phyloP scores from a whole-genome alignment of 2,329 filamentous ascomycete species.

The Alternaria panax region DNA sequence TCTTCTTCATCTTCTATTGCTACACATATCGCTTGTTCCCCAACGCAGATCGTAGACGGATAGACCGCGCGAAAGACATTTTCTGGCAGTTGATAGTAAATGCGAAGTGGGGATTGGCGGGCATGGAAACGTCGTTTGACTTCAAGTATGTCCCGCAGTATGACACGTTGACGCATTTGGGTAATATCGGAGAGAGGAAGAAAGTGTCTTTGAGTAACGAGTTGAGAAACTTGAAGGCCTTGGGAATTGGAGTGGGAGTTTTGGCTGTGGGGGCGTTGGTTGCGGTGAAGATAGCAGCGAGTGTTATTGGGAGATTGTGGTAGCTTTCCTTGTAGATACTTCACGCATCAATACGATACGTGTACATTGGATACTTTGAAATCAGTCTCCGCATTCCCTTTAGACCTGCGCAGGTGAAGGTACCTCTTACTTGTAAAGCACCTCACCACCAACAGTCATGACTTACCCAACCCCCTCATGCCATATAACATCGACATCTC shows the following conservation, averaged over 20 bases:
- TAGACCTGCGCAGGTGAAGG: not conserved
- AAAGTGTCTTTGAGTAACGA: slow-evolving; percentile 52
- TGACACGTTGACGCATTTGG: slow-evolving; percentile 58
- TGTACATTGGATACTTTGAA: not conserved
- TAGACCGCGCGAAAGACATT: slow-evolving; percentile 59
- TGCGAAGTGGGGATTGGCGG: slow-evolving; percentile 67
- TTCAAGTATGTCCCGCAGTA: slow-evolving; percentile 74
- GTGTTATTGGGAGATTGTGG: slow-evolving; percentile 28
- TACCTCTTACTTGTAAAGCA: not conserved
- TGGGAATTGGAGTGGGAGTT: slow-evolving; percentile 52
- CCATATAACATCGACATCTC: not conserved
- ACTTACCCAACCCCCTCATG: not conserved
- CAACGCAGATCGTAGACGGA: slow-evolving; percentile 60
- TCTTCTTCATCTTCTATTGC: slow-evolving; percentile 67
- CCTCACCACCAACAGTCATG: not conserved
- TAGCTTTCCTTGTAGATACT: slow-evolving; percentile 7
- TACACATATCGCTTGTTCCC: slow-evolving; percentile 61
- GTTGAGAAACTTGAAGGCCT: slow-evolving; percentile 56
- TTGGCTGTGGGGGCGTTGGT: slow-evolving; percentile 35
- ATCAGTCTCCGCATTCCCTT: no score
- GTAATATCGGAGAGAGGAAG: slow-evolving; percentile 52
- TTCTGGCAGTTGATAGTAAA: slow-evolving; percentile 70
- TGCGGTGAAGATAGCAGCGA: slow-evolving; percentile 35
- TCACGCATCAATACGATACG: not conserved
- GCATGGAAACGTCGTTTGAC: slow-evolving; percentile 69